phyloP scores from a whole-genome alignment of 148 eudicot genomes.

The Spergularia bocconei region DNA sequence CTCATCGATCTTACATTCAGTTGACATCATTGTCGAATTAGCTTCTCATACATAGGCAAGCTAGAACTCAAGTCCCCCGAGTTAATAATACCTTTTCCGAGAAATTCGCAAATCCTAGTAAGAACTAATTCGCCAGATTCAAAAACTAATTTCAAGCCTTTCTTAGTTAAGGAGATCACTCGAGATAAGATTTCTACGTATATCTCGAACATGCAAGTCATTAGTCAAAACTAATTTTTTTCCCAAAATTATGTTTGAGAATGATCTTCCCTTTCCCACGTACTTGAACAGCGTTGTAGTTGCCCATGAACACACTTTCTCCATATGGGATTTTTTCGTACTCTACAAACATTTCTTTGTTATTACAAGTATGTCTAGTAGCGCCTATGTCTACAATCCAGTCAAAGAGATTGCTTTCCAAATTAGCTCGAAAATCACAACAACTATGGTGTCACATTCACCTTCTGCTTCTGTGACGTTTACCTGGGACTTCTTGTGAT shows the following conservation, averaged over 20 bases:
- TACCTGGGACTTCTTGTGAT: not conserved
- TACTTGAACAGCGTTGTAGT: not conserved
- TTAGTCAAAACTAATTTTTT: no score
- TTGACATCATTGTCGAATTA: not conserved
- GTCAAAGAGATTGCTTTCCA: not conserved
- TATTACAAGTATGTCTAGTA: not conserved
- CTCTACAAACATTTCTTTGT: not conserved
- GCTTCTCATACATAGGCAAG: not conserved
- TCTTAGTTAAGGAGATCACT: no score
- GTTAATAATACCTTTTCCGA: no score
- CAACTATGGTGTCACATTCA: not conserved
- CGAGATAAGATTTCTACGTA: no score
- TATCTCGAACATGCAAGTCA: no score
- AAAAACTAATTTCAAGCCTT: no score
- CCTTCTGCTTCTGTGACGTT: not conserved
- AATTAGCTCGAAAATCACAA: not conserved
- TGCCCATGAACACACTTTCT: conserved; percentile 5
- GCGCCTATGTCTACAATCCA: not conserved
- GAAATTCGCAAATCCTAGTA: no score
- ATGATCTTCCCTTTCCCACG: conserved; percentile 2
- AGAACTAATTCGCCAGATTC: no score
- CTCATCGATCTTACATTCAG: not conserved
- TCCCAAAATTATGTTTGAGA: not conserved
- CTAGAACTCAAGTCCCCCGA: not conserved
- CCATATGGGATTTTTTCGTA: not conserved